Percentiles rank a stretch among this genome's conserved stretches.
Conservation (phyloP, 2,329 filamentous ascomycete species). For the Aspergillus proliferans region DNA sequence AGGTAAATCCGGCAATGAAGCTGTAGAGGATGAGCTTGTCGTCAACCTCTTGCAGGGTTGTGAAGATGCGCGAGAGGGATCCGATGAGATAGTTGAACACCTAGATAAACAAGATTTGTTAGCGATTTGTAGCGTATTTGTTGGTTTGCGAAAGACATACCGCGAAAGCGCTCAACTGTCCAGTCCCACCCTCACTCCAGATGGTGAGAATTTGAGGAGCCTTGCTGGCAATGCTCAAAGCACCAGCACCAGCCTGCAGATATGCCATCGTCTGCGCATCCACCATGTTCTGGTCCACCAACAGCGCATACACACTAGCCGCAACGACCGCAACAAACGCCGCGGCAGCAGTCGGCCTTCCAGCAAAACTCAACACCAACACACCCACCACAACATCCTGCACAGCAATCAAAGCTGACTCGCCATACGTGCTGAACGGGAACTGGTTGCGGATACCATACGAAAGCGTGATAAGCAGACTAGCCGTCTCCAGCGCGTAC, state of each 20-base stretch:
- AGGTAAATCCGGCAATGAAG: constrained; percentile 82
- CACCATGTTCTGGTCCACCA: constrained; percentile 57
- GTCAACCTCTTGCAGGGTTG: constrained; percentile 92
- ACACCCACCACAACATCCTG: constrained; percentile 89
- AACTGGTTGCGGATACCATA: constrained; percentile 90
- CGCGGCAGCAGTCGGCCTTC: constrained; percentile 61
- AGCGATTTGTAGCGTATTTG: not conserved
- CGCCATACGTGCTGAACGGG: constrained; percentile 94
- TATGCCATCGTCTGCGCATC: constrained; percentile 62
- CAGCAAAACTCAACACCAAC: constrained; percentile 77
- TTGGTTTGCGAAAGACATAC: constrained; percentile 49
- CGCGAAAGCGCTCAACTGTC: constrained; percentile 92
- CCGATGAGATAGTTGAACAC: constrained; percentile 97
- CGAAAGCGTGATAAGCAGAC: constrained; percentile 80
- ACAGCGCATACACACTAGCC: constrained; percentile 62
- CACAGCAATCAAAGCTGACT: constrained; percentile 82
- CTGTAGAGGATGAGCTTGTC: constrained; percentile 94
- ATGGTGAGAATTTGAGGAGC: constrained; percentile 87
- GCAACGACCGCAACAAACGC: constrained; percentile 73
- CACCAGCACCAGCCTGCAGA: constrained; percentile 77
- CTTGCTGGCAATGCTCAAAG: constrained; percentile 82
- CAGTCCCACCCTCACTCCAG: constrained; percentile 77
- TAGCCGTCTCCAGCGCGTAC: constrained; percentile 84
- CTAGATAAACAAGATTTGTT: constrained; percentile 41
- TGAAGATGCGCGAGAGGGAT: constrained; percentile 91